Evolutionary conservation across 2,329 filamentous ascomycete species (phyloP).

Genomic region (Talaromyces sp.): DNA sequence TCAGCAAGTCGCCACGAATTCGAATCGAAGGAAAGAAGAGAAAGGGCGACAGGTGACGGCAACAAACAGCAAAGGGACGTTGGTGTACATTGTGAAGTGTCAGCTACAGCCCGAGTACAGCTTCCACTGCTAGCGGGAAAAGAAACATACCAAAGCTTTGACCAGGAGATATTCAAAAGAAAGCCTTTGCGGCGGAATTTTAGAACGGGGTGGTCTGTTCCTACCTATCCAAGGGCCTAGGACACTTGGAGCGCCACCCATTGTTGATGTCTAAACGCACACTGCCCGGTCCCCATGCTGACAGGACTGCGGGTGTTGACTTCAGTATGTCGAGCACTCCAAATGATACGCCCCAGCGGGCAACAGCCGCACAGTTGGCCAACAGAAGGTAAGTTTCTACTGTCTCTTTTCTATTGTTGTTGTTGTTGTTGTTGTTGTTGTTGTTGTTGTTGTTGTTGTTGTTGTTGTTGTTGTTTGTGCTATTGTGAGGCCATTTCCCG

Average conservation of each 20-base stretch:
- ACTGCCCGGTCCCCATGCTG: conserved; percentile 10
- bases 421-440: neutral
- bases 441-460: conserved; percentile 2
- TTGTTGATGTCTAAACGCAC: conserved; percentile 12
- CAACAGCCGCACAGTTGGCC: conserved; percentile 51
- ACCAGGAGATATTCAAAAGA: neutral
- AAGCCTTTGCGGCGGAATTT: neutral
- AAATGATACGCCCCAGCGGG: conserved; percentile 43
- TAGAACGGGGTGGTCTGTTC: neutral
- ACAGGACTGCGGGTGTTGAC: conserved; percentile 11
- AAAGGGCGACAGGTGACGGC: neutral
- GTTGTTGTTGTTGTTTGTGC: neutral
- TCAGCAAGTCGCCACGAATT: neutral
- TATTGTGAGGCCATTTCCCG: neutral
- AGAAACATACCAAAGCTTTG: neutral
- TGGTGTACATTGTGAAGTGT: neutral
- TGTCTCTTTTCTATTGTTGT: conserved; percentile 1
- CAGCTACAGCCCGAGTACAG: neutral
- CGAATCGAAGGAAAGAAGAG: neutral
- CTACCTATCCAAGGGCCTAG: neutral
- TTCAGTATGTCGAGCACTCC: conserved; percentile 36
- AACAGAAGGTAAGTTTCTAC: conserved; percentile 47
- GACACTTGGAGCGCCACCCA: neutral
- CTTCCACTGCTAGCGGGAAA: neutral
- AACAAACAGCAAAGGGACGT: neutral